Evolutionary conservation across 371 early-diverging fungal genomes (phyloP), one percentile per base, ranked within the genome.

Genomic region (Amoeboaphelidium occidentale): DNA sequence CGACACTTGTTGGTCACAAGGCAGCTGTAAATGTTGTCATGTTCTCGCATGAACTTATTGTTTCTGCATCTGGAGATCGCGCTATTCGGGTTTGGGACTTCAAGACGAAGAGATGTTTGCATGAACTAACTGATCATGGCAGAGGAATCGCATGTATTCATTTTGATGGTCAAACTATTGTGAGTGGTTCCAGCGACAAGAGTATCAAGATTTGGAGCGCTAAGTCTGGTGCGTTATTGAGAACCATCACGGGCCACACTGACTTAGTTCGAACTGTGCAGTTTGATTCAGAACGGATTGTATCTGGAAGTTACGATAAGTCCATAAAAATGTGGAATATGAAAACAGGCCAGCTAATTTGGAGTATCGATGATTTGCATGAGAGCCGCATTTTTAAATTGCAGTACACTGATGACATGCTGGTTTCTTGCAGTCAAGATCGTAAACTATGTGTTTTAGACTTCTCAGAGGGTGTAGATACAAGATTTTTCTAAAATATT

Each of bases 151-250:
- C 94, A 0, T 91, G 88, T 55, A 81, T 89, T 46, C 90, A 88
- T 53, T 93, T 69, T 61, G 86, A 86, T 56, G 88, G 89, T 27
- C 70, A 75, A 53, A 67, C 70, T 10, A 81, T 93, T 25, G 83
- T 89, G 0, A 84, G 87, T 2, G 96, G 93, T 10, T 84, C 86
- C 24, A 79, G 86, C 60, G 98, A 98, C 63, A 73, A 78, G 55
- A 79, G 87, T 17, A 86, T 98, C 55, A 77, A 79, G 55, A 64
- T 96, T 10, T 98, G 98, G 98, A 76, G 89, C 54, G 79, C 81
- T 3, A 62, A 75, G 39, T 78, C 86, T 20, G 94, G 91, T 13
- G 60, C 67, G 45, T 78, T 79, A 57, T 52, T 74, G 0, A 58
- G 65, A 47, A 78, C 78, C 0, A 66, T 93, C 45, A 59, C 63